phyloP scores from a whole-genome alignment of 768 basidiomycete species.

The Termitomyces sp. region DNA sequence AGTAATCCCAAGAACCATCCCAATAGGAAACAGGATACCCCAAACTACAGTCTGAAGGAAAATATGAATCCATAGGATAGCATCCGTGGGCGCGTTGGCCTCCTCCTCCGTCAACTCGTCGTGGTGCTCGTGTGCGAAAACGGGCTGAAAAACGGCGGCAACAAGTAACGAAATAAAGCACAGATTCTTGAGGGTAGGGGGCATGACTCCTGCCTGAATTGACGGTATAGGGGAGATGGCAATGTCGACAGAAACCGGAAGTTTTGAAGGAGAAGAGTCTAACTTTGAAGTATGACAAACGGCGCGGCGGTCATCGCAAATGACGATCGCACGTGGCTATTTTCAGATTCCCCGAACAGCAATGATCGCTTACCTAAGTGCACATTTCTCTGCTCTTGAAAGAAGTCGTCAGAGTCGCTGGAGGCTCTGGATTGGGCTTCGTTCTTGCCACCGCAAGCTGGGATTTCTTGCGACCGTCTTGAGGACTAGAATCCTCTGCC shows the following conservation, averaged over 20 bases:
- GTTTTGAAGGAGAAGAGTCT: constrained; percentile 2
- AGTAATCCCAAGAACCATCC: constrained; percentile 73
- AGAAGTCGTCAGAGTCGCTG: constrained; percentile 5
- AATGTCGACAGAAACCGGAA: neutral
- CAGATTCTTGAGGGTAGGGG: constrained; percentile 1
- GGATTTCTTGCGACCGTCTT: constrained; percentile 2
- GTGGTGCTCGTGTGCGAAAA: constrained; percentile 58
- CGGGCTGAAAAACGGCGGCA: constrained; percentile 13
- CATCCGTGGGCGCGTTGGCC: constrained; percentile 63
- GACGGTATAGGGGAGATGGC: constrained; percentile 5
- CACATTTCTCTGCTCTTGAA: constrained; percentile 1
- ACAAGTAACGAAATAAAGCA: constrained; percentile 8
- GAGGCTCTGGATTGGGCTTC: constrained; percentile 8
- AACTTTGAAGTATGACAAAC: constrained; percentile 6
- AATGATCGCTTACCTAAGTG: constrained; percentile 5
- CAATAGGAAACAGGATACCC: constrained; percentile 85
- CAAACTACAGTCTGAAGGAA: constrained; percentile 73
- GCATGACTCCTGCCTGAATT: constrained; percentile 4
- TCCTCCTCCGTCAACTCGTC: constrained; percentile 63
- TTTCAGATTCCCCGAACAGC: neutral
- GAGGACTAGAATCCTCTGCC: constrained; percentile 6
- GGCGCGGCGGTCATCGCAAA: constrained; percentile 1
- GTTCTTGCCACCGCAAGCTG: constrained; percentile 5
- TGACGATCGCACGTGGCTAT: neutral
- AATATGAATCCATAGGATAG: constrained; percentile 82